phyloP scores from a whole-genome alignment of 2,329 filamentous ascomycete species.

The Diaporthe caulivora region DNA sequence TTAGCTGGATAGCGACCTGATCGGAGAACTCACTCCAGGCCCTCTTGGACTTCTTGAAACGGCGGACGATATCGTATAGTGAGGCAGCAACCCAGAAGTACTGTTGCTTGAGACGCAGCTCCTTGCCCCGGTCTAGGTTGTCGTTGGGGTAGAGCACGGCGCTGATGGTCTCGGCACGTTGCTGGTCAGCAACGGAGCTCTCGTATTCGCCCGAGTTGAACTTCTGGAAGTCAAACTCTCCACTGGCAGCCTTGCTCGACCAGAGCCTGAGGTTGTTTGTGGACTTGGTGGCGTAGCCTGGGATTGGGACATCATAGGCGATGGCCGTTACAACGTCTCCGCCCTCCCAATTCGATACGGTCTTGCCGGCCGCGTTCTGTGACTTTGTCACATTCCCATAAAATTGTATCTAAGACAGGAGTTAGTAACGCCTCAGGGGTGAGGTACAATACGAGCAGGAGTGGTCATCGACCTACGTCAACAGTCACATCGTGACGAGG shows the following conservation, averaged over 20 bases:
- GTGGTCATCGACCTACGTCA: slow-evolving; percentile 66
- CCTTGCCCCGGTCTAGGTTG: slow-evolving; percentile 95
- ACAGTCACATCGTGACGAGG: slow-evolving; percentile 95
- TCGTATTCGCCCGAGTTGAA: slow-evolving; percentile 96
- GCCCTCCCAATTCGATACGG: slow-evolving; percentile 84
- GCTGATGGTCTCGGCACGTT: slow-evolving; percentile 98
- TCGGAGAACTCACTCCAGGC: slow-evolving; percentile 93
- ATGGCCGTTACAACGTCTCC: slow-evolving; percentile 93
- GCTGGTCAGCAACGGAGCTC: slow-evolving; percentile 96
- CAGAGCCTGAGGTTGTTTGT: slow-evolving; percentile 98
- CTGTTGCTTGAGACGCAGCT: slow-evolving; percentile 97
- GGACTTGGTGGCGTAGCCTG: slow-evolving; percentile 88
- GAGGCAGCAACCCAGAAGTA: slow-evolving; percentile 99
- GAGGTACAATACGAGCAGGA: neutral
- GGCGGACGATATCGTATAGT: slow-evolving; percentile 93
- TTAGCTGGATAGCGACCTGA: slow-evolving; percentile 96
- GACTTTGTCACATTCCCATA: slow-evolving; percentile 85
- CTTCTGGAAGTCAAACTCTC: slow-evolving; percentile 99
- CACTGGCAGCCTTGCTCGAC: slow-evolving; percentile 97
- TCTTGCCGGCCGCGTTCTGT: slow-evolving; percentile 82
- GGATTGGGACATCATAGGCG: slow-evolving; percentile 93
- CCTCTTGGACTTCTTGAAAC: slow-evolving; percentile 97
- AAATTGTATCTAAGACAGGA: slow-evolving; percentile 79
- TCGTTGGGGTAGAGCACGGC: slow-evolving; percentile 98
- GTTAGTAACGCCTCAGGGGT: slow-evolving; percentile 4